Evolutionary conservation across 176 grass and related monocot genomes (phyloP).

Genomic region (Alopecurus myosuroides): DNA sequence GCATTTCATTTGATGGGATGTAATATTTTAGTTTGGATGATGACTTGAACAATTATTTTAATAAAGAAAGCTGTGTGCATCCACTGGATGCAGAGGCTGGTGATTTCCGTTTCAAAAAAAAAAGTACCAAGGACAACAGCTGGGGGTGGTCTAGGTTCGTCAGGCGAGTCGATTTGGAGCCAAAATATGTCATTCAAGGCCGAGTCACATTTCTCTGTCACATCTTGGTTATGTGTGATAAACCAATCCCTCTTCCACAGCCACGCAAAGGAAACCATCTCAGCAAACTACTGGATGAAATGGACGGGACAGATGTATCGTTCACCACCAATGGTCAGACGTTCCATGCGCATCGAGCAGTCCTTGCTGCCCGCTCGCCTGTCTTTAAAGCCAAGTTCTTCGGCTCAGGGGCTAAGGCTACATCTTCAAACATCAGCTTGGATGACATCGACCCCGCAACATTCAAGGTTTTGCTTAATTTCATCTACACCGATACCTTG

Average conservation of each 20-base stretch:
- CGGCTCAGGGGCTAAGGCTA: not conserved
- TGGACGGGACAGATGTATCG: conserved; percentile 11
- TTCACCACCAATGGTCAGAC: conserved; percentile 21
- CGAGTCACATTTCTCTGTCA: not conserved
- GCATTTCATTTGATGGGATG: too few relatives aligned
- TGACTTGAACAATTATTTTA: too few relatives aligned
- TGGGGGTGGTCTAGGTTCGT: not conserved
- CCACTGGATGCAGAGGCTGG: too few relatives aligned
- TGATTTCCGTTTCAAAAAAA: too few relatives aligned
- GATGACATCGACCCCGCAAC: not conserved
- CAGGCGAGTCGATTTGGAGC: not conserved
- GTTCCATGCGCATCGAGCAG: conserved; percentile 16
- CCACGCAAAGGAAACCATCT: not conserved
- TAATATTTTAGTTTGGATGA: too few relatives aligned
- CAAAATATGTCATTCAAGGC: not conserved
- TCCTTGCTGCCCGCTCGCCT: conserved; percentile 23
- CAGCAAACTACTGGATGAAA: not conserved
- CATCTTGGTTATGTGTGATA: not conserved
- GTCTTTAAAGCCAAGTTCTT: conserved; percentile 27
- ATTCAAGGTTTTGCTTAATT: conserved; percentile 45
- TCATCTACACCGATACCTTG: conserved; percentile 57
- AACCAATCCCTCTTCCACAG: not conserved
- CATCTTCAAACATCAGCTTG: conserved; percentile 2
- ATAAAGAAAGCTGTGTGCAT: too few relatives aligned
- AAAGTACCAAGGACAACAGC: not conserved